These are phyloP conservation scores for Hanseniaspora occidentalis DNA, from an alignment of 805 yeast genomes.

Conservation along the genomic window DNA sequence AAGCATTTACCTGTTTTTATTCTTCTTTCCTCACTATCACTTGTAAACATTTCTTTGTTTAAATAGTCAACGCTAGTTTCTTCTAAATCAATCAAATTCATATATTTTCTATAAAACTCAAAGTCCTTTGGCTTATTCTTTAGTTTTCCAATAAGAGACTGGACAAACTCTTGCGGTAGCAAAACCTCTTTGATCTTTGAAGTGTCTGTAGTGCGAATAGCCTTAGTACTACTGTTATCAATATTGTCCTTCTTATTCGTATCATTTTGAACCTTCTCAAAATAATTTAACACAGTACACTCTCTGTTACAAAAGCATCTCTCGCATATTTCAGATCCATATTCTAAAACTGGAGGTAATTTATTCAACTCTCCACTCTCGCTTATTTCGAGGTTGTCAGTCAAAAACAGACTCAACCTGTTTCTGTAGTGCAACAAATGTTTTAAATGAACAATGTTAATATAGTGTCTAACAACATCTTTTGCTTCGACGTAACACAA, in stretches of 20 bases:
- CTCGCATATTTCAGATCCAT: constrained; percentile 6
- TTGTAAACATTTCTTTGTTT: constrained; percentile 46
- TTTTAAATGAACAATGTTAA: constrained; percentile 44
- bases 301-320: constrained; percentile 6
- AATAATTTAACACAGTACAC: constrained; percentile 20
- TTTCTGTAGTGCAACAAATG: constrained; percentile 65
- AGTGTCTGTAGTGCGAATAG: too few species aligned
- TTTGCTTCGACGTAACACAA: constrained; percentile 61
- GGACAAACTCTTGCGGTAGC: constrained; percentile 16
- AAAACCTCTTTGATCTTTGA: constrained; percentile 12
- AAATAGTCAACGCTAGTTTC: constrained; percentile 35
- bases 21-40: constrained; percentile 50
- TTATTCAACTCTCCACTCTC: constrained; percentile 2
- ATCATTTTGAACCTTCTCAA: constrained; percentile 48
- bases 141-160: constrained; percentile 29
- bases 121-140: constrained; percentile 23
- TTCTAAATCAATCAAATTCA: constrained; percentile 39
- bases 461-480: constrained; percentile 41
- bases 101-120: constrained; percentile 63
- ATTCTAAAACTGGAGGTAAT: constrained; percentile 2
- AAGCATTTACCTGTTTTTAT: constrained; percentile 43
- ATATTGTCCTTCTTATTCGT: constrained; percentile 37
- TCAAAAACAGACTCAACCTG: constrained; percentile 45
- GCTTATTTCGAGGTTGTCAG: constrained; percentile 25
- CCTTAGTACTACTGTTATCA: constrained; percentile 40